These are phyloP conservation scores for Conidiobolus incongruus DNA, from an alignment of 371 early-diverging fungal species.

Conservation along the genomic window DNA sequence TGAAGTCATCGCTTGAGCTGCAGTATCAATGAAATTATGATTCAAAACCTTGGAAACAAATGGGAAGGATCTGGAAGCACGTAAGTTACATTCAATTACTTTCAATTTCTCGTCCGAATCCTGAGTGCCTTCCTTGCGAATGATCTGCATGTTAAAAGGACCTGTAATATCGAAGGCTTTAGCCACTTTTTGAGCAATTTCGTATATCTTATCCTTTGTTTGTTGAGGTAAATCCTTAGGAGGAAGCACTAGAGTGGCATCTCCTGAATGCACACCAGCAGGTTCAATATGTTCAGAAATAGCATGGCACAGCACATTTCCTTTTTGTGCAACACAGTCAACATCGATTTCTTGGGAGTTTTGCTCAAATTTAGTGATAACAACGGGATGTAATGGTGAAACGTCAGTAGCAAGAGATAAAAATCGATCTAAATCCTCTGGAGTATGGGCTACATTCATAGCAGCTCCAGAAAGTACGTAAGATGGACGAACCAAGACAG, in stretches of 20 bases:
- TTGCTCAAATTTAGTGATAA: slow-evolving; percentile 86
- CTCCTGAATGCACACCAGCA: slow-evolving; percentile 94
- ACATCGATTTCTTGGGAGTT: slow-evolving; percentile 91
- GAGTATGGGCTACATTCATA: slow-evolving; percentile 81
- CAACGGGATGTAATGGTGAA: slow-evolving; percentile 80
- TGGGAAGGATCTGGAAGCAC: slow-evolving; percentile 88
- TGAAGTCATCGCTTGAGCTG: slow-evolving; percentile 72
- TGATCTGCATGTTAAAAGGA: slow-evolving; percentile 96
- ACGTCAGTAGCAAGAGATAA: slow-evolving; percentile 71
- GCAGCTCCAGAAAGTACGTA: slow-evolving; percentile 92
- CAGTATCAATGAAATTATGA: slow-evolving; percentile 79
- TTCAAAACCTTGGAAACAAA: slow-evolving; percentile 85
- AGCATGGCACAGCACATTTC: slow-evolving; percentile 69
- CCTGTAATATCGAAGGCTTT: slow-evolving; percentile 82
- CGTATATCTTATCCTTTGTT: slow-evolving; percentile 66
- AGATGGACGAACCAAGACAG: slow-evolving; percentile 82
- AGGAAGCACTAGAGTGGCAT: slow-evolving; percentile 82
- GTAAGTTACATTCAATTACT: slow-evolving; percentile 92
- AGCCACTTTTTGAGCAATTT: slow-evolving; percentile 70
- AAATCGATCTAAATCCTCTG: slow-evolving; percentile 51
- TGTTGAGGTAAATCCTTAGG: slow-evolving; percentile 78
- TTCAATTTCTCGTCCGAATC: slow-evolving; percentile 38
- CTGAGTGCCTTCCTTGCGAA: slow-evolving; percentile 58
- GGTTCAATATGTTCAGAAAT: slow-evolving; percentile 90
- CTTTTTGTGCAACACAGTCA: slow-evolving; percentile 82